Conservation (phyloP, 768 basidiomycete genomes). For the Clitopilus passeckerianus region DNA sequence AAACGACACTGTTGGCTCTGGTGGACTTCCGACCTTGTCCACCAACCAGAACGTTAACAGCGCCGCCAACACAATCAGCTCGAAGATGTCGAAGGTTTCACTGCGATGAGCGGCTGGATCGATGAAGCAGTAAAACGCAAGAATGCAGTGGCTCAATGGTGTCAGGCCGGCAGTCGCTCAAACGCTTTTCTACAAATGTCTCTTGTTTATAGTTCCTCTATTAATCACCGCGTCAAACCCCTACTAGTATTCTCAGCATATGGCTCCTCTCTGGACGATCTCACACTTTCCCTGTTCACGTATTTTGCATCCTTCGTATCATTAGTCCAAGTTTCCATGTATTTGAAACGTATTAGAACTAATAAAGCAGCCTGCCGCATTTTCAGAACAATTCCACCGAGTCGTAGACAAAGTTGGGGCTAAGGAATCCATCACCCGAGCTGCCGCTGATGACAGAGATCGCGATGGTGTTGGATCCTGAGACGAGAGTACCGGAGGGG, state of each 20-base stretch:
- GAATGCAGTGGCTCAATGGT: not conserved
- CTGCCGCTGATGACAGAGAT: slow-evolving; percentile 41
- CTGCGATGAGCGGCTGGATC: slow-evolving; percentile 6
- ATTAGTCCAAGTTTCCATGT: not conserved
- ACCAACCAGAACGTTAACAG: not conserved
- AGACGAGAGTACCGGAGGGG: slow-evolving; percentile 31
- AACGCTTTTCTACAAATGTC: not conserved
- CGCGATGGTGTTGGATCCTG: slow-evolving; percentile 35
- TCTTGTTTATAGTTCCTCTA: not conserved
- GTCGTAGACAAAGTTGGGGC: slow-evolving; percentile 43
- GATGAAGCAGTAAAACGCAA: not conserved
- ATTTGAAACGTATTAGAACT: not conserved
- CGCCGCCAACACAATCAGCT: slow-evolving; percentile 2
- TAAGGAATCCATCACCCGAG: slow-evolving; percentile 37
- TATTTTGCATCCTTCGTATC: not conserved
- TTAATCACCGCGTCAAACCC: not conserved
- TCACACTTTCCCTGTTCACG: not conserved
- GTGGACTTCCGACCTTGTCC: not conserved
- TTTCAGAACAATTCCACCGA: slow-evolving; percentile 34
- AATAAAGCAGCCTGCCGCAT: not conserved
- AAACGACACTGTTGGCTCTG: slow-evolving; percentile 3
- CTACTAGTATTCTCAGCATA: not conserved
- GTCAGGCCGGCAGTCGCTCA: not conserved
- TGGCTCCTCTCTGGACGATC: not conserved
- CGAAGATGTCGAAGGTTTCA: slow-evolving; percentile 11